Conservation (phyloP, 257 asterid genomes). For the Penstemon davidsonii region DNA sequence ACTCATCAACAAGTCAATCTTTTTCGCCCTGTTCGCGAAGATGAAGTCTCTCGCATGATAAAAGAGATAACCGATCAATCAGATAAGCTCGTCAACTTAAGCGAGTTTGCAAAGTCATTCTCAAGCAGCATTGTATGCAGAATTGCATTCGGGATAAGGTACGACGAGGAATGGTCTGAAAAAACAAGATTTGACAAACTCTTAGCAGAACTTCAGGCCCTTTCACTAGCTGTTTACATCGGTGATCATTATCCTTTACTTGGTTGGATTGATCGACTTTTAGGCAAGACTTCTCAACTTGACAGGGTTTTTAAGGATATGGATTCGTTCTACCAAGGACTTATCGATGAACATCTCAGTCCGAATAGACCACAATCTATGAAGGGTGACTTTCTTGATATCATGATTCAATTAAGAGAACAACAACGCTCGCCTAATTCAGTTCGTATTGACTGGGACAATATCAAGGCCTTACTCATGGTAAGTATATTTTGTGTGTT, state of each 20-base stretch:
- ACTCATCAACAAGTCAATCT: background rate
- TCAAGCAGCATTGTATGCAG: background rate
- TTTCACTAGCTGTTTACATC: background rate
- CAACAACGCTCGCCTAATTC: background rate
- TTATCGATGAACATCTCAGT: slow-evolving; percentile 25
- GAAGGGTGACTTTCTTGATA: slow-evolving; percentile 27
- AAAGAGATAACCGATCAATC: background rate
- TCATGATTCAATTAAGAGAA: slow-evolving; percentile 17
- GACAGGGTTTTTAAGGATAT: slow-evolving; percentile 15
- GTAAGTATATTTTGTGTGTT: slow-evolving; percentile 1
- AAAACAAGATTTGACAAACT: slow-evolving; percentile 1
- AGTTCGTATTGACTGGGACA: slow-evolving; percentile 4
- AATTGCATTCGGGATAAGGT: slow-evolving; percentile 22
- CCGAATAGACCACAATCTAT: slow-evolving; percentile 15
- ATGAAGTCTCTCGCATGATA: slow-evolving; percentile 18
- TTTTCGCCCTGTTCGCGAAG: background rate
- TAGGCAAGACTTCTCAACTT: slow-evolving; percentile 7
- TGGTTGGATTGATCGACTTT: slow-evolving; percentile 29
- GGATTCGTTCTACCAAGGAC: slow-evolving; percentile 24
- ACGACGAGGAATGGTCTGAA: background rate
- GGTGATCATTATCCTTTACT: slow-evolving; percentile 21
- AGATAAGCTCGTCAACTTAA: background rate
- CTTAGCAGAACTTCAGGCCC: slow-evolving; percentile 13
- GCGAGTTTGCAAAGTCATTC: background rate
- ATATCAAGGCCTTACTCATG: slow-evolving; percentile 30